These are phyloP conservation scores for Alternaria atra DNA, from an alignment of 2,329 filamentous ascomycete species.

Conservation along the genomic window DNA sequence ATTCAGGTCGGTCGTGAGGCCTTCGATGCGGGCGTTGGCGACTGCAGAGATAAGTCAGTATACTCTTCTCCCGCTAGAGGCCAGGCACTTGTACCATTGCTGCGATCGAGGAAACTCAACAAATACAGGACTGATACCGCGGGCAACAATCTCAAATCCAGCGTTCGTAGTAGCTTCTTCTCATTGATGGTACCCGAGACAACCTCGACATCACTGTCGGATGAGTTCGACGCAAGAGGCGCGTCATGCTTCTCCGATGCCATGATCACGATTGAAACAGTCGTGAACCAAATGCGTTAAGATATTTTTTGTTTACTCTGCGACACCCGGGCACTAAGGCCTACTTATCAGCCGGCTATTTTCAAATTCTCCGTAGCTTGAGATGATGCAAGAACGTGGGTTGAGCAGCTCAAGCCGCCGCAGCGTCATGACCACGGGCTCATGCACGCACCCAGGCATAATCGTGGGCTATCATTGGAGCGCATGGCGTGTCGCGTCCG, in stretches of 20 bases:
- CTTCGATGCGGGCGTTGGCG: conserved; percentile 58
- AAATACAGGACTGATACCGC: conserved; percentile 56
- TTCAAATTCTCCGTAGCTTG: background rate
- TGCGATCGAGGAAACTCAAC: conserved; percentile 49
- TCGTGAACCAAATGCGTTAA: background rate
- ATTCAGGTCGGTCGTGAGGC: conserved; percentile 39
- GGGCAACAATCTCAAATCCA: conserved; percentile 55
- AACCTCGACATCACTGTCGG: conserved; percentile 41
- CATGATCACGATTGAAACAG: conserved; percentile 20
- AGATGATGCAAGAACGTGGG: conserved; percentile 47
- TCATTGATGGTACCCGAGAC: conserved; percentile 58
- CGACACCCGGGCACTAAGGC: background rate
- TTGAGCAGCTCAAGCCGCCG: conserved; percentile 16
- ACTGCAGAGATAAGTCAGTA: conserved; percentile 20
- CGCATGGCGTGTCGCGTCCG: background rate
- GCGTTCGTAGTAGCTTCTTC: conserved; percentile 66
- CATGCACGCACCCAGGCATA: conserved; percentile 5
- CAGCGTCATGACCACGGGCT: conserved; percentile 18
- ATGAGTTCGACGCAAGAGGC: conserved; percentile 29
- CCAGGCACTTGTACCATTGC: conserved; percentile 37
- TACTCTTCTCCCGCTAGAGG: background rate
- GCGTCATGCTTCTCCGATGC: conserved; percentile 32
- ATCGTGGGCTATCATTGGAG: conserved; percentile 29
- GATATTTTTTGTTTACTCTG: background rate
- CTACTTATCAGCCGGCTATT: conserved; percentile 11